Evolutionary conservation across 495 filamentous ascomycete species (phyloP).

Genomic region (Talaromyces proteolyticus): DNA sequence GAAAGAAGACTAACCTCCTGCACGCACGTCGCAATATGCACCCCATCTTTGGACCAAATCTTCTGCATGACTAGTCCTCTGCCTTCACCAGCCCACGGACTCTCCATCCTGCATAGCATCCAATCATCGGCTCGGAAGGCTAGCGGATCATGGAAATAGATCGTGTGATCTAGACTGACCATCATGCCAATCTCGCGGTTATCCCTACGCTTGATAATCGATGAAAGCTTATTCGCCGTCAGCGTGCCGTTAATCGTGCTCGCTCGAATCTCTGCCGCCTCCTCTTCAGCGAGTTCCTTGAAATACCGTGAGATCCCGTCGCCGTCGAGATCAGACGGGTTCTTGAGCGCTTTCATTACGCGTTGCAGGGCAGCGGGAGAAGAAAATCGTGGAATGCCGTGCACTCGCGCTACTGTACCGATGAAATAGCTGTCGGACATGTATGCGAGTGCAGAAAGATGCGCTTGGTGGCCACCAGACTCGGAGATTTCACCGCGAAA

Average conservation of each 20-base stretch:
- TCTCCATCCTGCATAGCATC: constrained; percentile 89
- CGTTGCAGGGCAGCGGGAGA: constrained; percentile 17
- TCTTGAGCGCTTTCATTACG: constrained; percentile 35
- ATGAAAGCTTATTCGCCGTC: constrained; percentile 2
- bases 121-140: constrained; percentile 85
- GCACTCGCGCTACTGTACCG: constrained; percentile 74
- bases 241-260: constrained; percentile 40
- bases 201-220: constrained; percentile 6
- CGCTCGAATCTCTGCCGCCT: constrained; percentile 33
- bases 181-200: constrained; percentile 74
- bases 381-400: constrained; percentile 62
- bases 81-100: constrained; percentile 89
- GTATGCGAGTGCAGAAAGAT: constrained; percentile 85
- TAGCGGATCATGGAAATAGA: constrained; percentile 87
- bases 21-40: constrained; percentile 76
- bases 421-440: constrained; percentile 90
- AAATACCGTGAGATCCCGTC: constrained; percentile 35
- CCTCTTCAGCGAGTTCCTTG: constrained; percentile 38
- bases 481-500: constrained; percentile 64
- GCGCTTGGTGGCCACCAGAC: constrained; percentile 68
- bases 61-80: constrained; percentile 80
- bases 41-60: constrained; percentile 80
- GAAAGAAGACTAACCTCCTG: constrained; percentile 53
- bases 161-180: constrained; percentile 88
- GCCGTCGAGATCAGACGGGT: constrained; percentile 38